phyloP scores from a whole-genome alignment of 805 yeast genomes.

The Kodamaea kaohsiungensis region DNA sequence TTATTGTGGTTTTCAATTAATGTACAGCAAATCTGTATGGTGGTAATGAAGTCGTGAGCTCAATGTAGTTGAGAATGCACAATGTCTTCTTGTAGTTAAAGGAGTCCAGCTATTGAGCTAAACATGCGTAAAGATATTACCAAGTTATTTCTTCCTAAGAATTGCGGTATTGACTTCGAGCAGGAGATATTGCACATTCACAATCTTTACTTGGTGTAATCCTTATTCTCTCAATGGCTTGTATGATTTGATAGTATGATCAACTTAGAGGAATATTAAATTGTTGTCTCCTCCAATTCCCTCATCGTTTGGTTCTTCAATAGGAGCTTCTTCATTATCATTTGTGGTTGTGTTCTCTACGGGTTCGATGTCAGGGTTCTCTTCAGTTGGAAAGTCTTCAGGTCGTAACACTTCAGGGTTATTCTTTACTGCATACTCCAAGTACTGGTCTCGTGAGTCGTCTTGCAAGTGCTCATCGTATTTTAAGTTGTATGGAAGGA shows the following conservation, averaged over 20 bases:
- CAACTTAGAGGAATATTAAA: slow-evolving; percentile 16
- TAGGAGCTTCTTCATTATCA: not conserved
- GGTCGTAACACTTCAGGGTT: slow-evolving; percentile 4
- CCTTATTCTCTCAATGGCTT: too few relatives aligned
- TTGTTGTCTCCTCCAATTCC: slow-evolving; percentile 28
- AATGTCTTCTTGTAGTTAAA: too few relatives aligned
- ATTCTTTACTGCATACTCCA: slow-evolving; percentile 13
- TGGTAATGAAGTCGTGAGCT: too few relatives aligned
- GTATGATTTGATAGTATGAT: not conserved
- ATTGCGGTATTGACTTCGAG: too few relatives aligned
- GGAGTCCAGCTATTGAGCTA: too few relatives aligned
- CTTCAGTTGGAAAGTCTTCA: slow-evolving; percentile 7
- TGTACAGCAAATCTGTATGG: too few relatives aligned
- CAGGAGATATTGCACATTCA: too few relatives aligned
- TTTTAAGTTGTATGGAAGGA: slow-evolving; percentile 35
- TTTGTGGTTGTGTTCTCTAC: not conserved
- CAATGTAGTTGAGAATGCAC: too few relatives aligned
- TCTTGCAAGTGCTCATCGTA: slow-evolving; percentile 26
- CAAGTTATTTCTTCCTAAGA: too few relatives aligned
- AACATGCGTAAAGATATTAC: too few relatives aligned
- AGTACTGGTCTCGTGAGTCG: slow-evolving; percentile 28
- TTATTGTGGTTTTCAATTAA: too few relatives aligned
- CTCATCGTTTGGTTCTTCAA: slow-evolving; percentile 17
- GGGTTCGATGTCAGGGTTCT: slow-evolving; percentile 3
- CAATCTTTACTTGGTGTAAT: too few relatives aligned